phyloP scores from a whole-genome alignment of 352 stramenopile genomes.

The Globisporangium heterothallicum region DNA sequence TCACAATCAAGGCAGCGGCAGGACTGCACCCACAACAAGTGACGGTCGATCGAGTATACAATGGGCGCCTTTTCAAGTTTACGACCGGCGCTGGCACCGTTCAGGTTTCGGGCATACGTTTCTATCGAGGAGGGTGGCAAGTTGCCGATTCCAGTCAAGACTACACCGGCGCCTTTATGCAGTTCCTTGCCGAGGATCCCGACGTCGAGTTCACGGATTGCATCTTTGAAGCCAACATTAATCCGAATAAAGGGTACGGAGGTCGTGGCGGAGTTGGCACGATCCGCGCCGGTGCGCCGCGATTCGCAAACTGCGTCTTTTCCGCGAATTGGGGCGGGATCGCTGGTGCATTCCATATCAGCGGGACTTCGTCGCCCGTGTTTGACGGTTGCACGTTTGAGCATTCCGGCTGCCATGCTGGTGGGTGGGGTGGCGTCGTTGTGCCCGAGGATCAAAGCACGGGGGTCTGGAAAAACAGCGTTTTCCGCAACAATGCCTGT shows the following conservation, averaged over 20 bases:
- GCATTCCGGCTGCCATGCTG: conserved; percentile 15
- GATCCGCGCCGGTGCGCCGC: conserved; percentile 10
- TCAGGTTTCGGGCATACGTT: not conserved
- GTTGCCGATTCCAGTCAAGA: conserved; percentile 4
- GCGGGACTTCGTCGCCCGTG: conserved; percentile 4
- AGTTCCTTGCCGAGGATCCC: conserved; percentile 3
- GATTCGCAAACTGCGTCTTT: conserved; percentile 14
- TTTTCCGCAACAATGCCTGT: conserved; percentile 21
- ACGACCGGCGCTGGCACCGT: not conserved
- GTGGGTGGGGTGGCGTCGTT: conserved; percentile 14
- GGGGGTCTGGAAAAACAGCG: conserved; percentile 10
- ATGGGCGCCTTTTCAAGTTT: not conserved
- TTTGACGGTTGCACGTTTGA: conserved; percentile 20
- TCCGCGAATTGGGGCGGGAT: conserved; percentile 17
- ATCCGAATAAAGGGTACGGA: conserved; percentile 12
- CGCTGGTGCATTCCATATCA: conserved; percentile 14
- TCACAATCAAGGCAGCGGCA: conserved; percentile 1
- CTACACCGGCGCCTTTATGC: conserved; percentile 14
- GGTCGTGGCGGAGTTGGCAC: conserved; percentile 12
- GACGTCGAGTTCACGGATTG: conserved; percentile 12
- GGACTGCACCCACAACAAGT: not conserved
- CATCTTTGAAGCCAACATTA: conserved; percentile 13
- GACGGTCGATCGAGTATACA: conserved; percentile 7
- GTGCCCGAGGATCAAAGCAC: conserved; percentile 15
- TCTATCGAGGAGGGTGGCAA: conserved; percentile 12